Evolutionary conservation across 495 filamentous ascomycete species (phyloP).

Genomic region (Melanomma pulvis-pyrius): DNA sequence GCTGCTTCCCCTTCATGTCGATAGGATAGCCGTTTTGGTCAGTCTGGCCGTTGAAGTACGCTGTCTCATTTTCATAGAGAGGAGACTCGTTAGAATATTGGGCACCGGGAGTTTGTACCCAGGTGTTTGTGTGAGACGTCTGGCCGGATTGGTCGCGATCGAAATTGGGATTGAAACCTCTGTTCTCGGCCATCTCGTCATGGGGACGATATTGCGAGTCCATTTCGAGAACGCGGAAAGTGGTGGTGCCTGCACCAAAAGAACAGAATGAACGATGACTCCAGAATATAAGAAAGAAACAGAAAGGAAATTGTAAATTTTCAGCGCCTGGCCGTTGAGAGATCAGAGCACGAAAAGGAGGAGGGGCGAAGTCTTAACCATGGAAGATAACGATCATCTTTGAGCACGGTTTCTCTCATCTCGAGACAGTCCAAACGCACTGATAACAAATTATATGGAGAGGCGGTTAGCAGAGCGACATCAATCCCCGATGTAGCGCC

Average conservation of each 20-base stretch:
- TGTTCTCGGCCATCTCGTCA: background rate
- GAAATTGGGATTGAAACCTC: conserved; percentile 14
- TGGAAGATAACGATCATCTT: background rate
- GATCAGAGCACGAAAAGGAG: background rate
- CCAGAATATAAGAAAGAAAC: conserved; percentile 3
- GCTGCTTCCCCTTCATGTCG: conserved; percentile 17
- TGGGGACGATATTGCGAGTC: conserved; percentile 17
- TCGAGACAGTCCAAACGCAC: conserved; percentile 14
- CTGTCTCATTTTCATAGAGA: background rate
- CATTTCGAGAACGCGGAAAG: conserved; percentile 11
- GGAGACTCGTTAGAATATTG: background rate
- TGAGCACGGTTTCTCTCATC: background rate
- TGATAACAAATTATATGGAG: background rate
- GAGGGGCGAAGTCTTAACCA: conserved; percentile 2
- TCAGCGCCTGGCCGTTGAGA: conserved; percentile 24
- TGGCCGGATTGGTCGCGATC: conserved; percentile 7
- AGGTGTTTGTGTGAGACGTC: conserved; percentile 12
- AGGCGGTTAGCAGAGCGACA: conserved; percentile 4
- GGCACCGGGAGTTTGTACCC: background rate
- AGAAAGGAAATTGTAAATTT: conserved; percentile 2
- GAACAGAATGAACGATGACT: background rate
- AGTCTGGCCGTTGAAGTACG: background rate
- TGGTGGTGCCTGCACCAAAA: conserved; percentile 25
- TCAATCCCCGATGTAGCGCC: background rate
- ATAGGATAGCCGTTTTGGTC: background rate